Conservation (phyloP, 2,329 filamentous ascomycete genomes). For the Stagonosporopsis vannaccii region DNA sequence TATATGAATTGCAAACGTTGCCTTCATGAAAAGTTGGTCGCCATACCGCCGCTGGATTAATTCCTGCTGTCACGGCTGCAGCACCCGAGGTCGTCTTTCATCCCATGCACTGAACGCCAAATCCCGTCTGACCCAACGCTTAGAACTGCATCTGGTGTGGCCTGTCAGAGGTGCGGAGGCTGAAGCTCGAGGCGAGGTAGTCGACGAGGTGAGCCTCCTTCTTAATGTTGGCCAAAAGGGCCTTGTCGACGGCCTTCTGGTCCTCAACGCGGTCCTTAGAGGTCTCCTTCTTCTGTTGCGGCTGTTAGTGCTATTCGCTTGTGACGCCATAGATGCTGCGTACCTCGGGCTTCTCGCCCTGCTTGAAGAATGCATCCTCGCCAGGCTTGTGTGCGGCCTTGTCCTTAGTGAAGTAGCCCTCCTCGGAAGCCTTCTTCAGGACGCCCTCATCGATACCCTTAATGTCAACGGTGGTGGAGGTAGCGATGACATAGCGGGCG, state of each 20-base stretch:
- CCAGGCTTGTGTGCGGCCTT: conserved; percentile 94
- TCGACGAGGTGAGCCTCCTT: conserved; percentile 93
- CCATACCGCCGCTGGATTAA: conserved; percentile 43
- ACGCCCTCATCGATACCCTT: conserved; percentile 76
- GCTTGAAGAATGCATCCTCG: conserved; percentile 99
- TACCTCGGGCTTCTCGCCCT: conserved; percentile 97
- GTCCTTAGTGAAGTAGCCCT: conserved; percentile 96
- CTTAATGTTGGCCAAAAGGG: conserved; percentile 94
- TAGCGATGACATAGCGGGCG: conserved; percentile 92
- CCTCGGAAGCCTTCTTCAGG: conserved; percentile 78
- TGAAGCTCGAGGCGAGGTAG: conserved; percentile 97
- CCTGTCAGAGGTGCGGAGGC: conserved; percentile 98
- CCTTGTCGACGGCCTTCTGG: conserved; percentile 99
- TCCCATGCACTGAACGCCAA: conserved; percentile 52
- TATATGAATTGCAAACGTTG: conserved; percentile 51
- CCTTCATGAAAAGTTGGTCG: conserved; percentile 49
- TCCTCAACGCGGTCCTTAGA: conserved; percentile 90
- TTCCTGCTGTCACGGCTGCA: conserved; percentile 51
- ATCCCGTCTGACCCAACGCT: conserved; percentile 45
- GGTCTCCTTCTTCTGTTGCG: conserved; percentile 89
- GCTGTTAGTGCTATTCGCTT: conserved; percentile 24
- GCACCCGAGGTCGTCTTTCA: conserved; percentile 51
- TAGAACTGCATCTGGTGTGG: conserved; percentile 99
- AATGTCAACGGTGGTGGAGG: conserved; percentile 84
- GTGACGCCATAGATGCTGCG: conserved; percentile 42